These are phyloP conservation scores for Penicillium sp. DNA, from an alignment of 2,329 filamentous ascomycete species.

Conservation along the genomic window DNA sequence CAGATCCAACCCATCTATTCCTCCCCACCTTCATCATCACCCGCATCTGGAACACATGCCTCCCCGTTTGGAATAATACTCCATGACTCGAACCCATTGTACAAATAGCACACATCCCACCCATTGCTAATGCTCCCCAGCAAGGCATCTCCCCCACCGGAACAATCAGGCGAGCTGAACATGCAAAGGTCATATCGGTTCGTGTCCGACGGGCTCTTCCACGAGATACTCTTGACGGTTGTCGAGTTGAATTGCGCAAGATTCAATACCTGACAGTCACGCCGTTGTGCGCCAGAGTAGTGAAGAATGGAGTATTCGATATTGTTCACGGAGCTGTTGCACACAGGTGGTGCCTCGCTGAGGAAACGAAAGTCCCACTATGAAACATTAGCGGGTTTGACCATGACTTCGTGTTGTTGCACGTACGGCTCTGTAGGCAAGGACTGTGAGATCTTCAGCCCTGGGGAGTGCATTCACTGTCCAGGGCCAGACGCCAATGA, in stretches of 20 bases:
- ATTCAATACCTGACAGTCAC: constrained; percentile 15
- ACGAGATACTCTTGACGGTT: constrained; percentile 26
- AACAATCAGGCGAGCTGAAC: constrained; percentile 19
- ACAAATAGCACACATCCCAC: constrained; percentile 30
- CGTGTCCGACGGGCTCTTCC: constrained; percentile 24
- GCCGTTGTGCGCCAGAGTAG: constrained; percentile 11
- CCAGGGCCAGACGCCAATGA: neutral
- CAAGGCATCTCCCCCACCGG: neutral
- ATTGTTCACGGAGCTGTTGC: constrained; percentile 23
- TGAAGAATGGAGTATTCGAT: constrained; percentile 23
- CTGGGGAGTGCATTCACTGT: constrained; percentile 7
- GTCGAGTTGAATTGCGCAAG: constrained; percentile 9
- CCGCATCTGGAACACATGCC: constrained; percentile 2
- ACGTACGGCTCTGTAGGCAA: constrained; percentile 24
- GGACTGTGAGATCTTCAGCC: constrained; percentile 4
- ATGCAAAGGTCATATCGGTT: constrained; percentile 25
- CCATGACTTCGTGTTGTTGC: neutral
- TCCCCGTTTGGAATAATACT: constrained; percentile 21
- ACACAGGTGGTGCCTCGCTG: constrained; percentile 29
- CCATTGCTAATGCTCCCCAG: constrained; percentile 21
- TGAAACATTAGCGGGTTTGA: neutral
- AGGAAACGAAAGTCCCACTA: constrained; percentile 36
- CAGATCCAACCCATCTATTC: neutral
- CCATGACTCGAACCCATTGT: constrained; percentile 23
- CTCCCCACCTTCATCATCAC: too few species aligned